Conservation (phyloP, 768 basidiomycete genomes). For the Lentinula sp. region DNA sequence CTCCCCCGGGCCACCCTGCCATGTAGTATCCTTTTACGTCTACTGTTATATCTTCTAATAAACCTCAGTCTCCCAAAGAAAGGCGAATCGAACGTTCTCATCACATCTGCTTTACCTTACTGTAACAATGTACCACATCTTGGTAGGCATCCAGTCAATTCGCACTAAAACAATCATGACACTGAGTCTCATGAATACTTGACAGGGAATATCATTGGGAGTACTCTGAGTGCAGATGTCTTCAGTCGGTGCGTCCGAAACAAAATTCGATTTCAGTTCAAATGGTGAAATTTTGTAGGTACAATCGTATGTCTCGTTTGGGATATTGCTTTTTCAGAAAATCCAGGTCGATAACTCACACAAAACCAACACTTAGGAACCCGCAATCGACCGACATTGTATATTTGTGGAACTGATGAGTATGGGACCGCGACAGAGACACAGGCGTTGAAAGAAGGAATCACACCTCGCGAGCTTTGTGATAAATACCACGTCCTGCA, state of each 20-base stretch:
- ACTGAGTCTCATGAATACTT: constrained; percentile 8
- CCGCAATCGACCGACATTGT: constrained; percentile 83
- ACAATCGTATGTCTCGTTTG: constrained; percentile 43
- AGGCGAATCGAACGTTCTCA: constrained; percentile 82
- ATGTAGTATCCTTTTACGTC: constrained; percentile 28
- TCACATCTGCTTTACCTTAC: constrained; percentile 94
- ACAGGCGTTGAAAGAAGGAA: constrained; percentile 83
- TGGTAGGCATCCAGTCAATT: constrained; percentile 38
- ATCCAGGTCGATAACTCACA: no score
- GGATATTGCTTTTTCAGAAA: not conserved
- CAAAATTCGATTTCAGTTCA: not conserved
- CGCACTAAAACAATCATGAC: not conserved
- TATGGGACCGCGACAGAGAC: constrained; percentile 99
- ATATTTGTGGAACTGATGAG: constrained; percentile 97
- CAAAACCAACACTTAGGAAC: constrained; percentile 35
- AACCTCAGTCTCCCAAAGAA: constrained; percentile 58
- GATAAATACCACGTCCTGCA: constrained; percentile 90
- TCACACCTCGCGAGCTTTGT: constrained; percentile 76
- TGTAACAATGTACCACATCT: constrained; percentile 98
- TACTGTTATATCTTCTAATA: constrained; percentile 8
- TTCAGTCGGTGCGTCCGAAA: constrained; percentile 73
- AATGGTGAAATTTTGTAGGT: constrained; percentile 27
- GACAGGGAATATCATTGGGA: constrained; percentile 86
- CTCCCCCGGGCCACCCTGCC: constrained; percentile 43
- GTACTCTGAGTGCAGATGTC: constrained; percentile 94